Percentiles rank a stretch among this genome's conserved stretches.
Evolutionary conservation across 208 protist genomes (phyloP).

Genomic region (Acanthamoeba royreba): DNA sequence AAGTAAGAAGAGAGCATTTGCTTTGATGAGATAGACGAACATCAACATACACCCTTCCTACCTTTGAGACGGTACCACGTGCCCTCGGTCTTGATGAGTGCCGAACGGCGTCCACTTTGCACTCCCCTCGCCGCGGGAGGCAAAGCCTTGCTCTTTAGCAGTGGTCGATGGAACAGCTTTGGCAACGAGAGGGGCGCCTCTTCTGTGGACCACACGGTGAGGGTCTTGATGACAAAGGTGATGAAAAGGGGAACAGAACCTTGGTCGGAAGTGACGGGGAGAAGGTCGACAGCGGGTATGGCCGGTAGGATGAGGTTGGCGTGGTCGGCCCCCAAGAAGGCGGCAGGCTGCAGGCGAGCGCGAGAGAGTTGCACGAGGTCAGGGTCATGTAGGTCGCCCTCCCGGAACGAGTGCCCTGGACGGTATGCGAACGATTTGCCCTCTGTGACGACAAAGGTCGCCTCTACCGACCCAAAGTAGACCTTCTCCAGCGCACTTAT

Average conservation of each 20-base stretch:
- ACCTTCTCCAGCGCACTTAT: neutral
- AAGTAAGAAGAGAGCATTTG: neutral
- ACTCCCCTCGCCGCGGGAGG: neutral
- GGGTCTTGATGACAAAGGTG: no score
- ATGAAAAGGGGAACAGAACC: no score
- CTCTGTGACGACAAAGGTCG: neutral
- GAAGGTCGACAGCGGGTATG: neutral
- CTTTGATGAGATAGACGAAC: neutral
- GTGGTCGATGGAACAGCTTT: neutral
- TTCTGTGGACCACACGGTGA: no score
- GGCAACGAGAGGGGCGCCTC: neutral
- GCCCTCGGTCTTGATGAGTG: constrained; percentile 22
- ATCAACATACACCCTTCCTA: neutral
- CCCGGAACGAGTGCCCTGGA: neutral
- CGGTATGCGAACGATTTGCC: neutral
- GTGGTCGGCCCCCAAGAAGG: neutral
- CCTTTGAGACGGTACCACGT: constrained; percentile 49
- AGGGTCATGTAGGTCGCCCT: neutral
- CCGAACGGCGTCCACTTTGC: constrained; percentile 37
- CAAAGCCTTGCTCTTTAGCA: constrained; percentile 15
- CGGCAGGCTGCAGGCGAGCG: neutral
- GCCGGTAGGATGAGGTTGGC: neutral
- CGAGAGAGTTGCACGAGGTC: neutral
- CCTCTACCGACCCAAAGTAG: constrained; percentile 14
- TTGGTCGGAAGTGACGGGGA: neutral